These are phyloP conservation scores for Prinsepia uniflora DNA, from an alignment of 306 rosid species.

Conservation along the genomic window DNA sequence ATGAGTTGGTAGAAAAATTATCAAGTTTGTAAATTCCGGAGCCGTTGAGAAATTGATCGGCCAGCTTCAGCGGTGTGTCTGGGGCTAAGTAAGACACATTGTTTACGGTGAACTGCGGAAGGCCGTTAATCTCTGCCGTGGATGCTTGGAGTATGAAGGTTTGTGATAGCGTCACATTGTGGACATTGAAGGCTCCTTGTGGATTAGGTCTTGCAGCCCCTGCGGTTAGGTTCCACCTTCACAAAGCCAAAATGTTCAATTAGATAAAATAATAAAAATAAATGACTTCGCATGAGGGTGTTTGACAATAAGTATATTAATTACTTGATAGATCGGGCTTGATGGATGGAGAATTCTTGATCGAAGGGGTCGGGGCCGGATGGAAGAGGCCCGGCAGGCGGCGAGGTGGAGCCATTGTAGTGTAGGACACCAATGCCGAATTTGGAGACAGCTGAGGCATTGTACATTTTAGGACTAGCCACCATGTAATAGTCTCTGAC, in stretches of 20 bases:
- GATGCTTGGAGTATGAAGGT: conserved; percentile 47
- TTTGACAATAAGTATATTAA: background rate
- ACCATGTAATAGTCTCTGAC: conserved; percentile 54
- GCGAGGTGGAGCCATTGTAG: conserved; percentile 42
- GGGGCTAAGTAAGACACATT: conserved; percentile 59
- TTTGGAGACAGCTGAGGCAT: background rate
- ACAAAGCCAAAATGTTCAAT: background rate
- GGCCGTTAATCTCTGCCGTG: conserved; percentile 24
- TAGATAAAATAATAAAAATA: background rate
- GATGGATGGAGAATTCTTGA: conserved; percentile 40
- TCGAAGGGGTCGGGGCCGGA: conserved; percentile 56
- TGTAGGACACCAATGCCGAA: conserved; percentile 48
- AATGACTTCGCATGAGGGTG: no score
- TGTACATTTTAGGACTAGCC: conserved; percentile 53
- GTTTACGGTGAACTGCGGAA: conserved; percentile 44
- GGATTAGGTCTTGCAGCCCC: conserved; percentile 88
- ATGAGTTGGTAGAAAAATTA: conserved; percentile 32
- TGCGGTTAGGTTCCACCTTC: conserved; percentile 70
- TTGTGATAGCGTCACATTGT: conserved; percentile 54
- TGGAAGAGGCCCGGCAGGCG: conserved; percentile 48
- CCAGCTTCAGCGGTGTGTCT: conserved; percentile 61
- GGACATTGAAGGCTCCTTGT: conserved; percentile 58
- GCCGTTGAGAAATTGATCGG: conserved; percentile 47
- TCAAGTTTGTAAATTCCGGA: conserved; percentile 46
- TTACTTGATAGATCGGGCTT: conserved; percentile 56